Evolutionary conservation across 441 rosid species (phyloP), one percentile per base, ranked within the genome.

Genomic region (Gossypium lobatum): DNA sequence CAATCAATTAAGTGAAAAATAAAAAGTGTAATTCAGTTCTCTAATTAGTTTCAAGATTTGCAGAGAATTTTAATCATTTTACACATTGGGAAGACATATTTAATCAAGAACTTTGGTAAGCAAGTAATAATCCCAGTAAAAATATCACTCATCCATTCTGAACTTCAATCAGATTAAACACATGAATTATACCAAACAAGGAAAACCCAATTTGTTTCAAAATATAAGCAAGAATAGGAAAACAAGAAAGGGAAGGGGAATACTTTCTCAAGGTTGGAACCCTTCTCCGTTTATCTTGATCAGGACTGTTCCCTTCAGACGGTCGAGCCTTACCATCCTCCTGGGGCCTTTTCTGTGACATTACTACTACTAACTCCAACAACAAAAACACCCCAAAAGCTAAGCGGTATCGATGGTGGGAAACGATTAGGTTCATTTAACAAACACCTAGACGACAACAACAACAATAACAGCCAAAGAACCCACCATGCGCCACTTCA

Each of bases 311-410:
- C 61, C 83, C 88, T 23, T 88, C 91, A 0, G 81, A 34, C 2
- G 68, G 50, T 39, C 81, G 86, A 74, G 80, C 78, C 82, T 85
- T 91, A 3, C 85, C 85, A 20, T 87, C 90, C 6, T 93, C 98
- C 61, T 84, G 84, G 31, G 89, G 93, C 77, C 98, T 88, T 83
- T 93, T 93, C 70, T 89, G 92, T 54, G 98, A 86, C 98, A 91
- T 91, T 76, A 74, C 75, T 55, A 89, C 88, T 73, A 75, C 88
- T 73, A 75, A 31, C 37, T 31, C 18, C 6, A 54, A 18, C 57
- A 76, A 28, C 59, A 39, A 73, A 60, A 65, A 59, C 39, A 59
- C 13, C n/a, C 46, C 57, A 52, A 55, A n/a, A 64, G 53, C 59
- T 64, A 34, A 45, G 11, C 45, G 28, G 39, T 25, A 73, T 50